These are phyloP conservation scores for Mayamaea pseudoterrestris DNA, from an alignment of 108 stramenopile genomes.

Conservation along the genomic window DNA sequence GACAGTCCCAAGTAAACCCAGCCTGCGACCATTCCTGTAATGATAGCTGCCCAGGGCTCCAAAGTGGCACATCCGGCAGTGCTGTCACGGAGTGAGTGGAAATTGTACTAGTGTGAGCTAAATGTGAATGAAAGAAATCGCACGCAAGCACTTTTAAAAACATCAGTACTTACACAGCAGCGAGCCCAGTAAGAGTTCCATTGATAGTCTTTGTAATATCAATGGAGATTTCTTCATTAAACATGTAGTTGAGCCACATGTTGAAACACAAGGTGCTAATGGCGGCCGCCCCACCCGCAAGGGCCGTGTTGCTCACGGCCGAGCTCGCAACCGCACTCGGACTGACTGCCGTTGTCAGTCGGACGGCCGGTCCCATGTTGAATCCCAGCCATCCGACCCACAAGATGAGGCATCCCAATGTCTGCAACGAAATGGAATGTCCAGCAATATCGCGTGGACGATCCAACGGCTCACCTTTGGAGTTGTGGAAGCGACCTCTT, in stretches of 20 bases:
- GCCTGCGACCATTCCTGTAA: conserved; percentile 70
- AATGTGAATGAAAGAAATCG: neutral
- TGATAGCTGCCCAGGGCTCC: conserved; percentile 71
- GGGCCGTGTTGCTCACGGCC: conserved; percentile 75
- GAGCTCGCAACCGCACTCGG: conserved; percentile 47
- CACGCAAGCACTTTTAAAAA: neutral
- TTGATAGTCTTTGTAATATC: conserved; percentile 37
- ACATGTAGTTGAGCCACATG: conserved; percentile 21
- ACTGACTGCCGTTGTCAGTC: conserved; percentile 28
- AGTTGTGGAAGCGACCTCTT: conserved; percentile 38
- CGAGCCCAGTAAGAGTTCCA: conserved; percentile 60
- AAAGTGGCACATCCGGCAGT: conserved; percentile 76
- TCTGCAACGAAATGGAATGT: conserved; percentile 61
- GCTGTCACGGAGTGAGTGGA: conserved; percentile 18
- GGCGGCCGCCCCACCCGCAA: conserved; percentile 40
- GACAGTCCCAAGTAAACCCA: conserved; percentile 52
- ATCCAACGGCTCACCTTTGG: conserved; percentile 34
- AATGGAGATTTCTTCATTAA: conserved; percentile 37
- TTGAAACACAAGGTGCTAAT: conserved; percentile 35
- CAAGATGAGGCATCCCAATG: conserved; percentile 62
- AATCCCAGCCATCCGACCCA: conserved; percentile 93
- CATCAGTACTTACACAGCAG: conserved; percentile 49
- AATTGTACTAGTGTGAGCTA: conserved; percentile 5
- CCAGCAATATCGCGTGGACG: conserved; percentile 42
- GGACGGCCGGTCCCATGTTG: conserved; percentile 78